Base-by-base conservation (phyloP, 1,284 basidiomycete species). In the Pascua sp. region DNA sequence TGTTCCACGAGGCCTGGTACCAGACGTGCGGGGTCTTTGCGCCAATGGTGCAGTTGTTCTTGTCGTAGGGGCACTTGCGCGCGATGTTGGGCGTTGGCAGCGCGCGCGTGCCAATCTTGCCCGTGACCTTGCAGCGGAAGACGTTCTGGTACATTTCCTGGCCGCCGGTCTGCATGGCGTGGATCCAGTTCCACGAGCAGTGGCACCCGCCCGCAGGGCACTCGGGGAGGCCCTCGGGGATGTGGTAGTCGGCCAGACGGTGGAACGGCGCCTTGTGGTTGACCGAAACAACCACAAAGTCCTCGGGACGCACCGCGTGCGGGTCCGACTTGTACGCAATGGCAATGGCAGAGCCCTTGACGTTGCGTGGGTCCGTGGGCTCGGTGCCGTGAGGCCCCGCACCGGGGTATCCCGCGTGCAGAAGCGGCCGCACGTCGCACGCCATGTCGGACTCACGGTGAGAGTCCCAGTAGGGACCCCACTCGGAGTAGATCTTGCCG, bases 221-320 rank as follows among this genome's bases (percentile, higher is more conserved):
- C 17, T 83, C 77, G 0, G 88, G 87, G 81, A 89, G 84, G 13
- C 75, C 71, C 12, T 73, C 79, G 0, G 88, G 88, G 17, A 89
- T 71, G 52, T 81, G 66, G 67, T 88, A 89, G 51, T 82, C 80
- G 15, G 86, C 88, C 16, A 67, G 56, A 24, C 84, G 80, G 47
- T 77, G 78, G 85, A 85, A 89, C 0, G 87, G 85, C 61, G 86
- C 88, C 0, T 83, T 84, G 36, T 86, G 84, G 70, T 88, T 88
- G 32, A 86, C 81, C 58, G 83, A 85, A 75, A 89, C 88, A n/a
- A 89, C 76, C 5, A 81, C 80, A 61, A 89, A 84, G 73, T 88
- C 86, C 45, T 81, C 81, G 0, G 86, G 87, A 64, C 82, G 70
- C 11, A 89, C 80, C 0, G 79, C 64, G 1, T 70, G 74, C 8